Evolutionary conservation across 208 protist genomes (phyloP).

Genomic region (Polymyxa betae): DNA sequence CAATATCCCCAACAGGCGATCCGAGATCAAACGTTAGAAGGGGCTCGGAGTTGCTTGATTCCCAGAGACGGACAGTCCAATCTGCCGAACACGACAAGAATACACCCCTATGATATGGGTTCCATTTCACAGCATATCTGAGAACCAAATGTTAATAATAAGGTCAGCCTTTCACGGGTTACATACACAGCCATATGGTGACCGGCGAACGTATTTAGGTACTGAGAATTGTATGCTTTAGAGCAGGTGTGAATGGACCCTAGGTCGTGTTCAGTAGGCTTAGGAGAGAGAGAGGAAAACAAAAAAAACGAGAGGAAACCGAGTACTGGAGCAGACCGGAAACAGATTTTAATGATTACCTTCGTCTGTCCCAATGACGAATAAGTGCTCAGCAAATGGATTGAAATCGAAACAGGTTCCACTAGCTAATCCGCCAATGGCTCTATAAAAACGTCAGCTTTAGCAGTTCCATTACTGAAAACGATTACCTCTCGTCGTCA

Average conservation of each 20-base stretch:
- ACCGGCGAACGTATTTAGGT: conserved; percentile 85
- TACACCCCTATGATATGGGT: conserved; percentile 88
- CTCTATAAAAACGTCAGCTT: no score
- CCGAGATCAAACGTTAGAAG: conserved; percentile 92
- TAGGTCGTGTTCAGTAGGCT: neutral
- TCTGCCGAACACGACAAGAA: conserved; percentile 92
- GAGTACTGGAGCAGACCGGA: no score
- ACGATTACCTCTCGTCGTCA: conserved; percentile 61
- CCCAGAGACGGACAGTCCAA: conserved; percentile 96
- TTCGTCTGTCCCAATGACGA: conserved; percentile 93
- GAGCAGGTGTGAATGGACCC: conserved; percentile 86
- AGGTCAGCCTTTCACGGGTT: no score
- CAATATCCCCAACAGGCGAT: conserved; percentile 89
- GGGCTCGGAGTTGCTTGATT: conserved; percentile 80
- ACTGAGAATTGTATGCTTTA: conserved; percentile 91
- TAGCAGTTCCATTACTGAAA: no score
- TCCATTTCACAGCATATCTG: conserved; percentile 84
- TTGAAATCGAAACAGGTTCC: conserved; percentile 94
- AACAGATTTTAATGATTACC: no score
- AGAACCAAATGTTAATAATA: no score
- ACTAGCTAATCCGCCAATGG: conserved; percentile 78
- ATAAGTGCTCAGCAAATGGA: conserved; percentile 80
- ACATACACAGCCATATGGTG: conserved; percentile 87
- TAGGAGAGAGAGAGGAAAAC: neutral
- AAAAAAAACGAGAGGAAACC: conserved; percentile 13